A percentile compares a stretch with the other conserved stretches of the same genome.
phyloP scores from a whole-genome alignment of 352 stramenopile genomes.

The Phytophthora pluvialis region DNA sequence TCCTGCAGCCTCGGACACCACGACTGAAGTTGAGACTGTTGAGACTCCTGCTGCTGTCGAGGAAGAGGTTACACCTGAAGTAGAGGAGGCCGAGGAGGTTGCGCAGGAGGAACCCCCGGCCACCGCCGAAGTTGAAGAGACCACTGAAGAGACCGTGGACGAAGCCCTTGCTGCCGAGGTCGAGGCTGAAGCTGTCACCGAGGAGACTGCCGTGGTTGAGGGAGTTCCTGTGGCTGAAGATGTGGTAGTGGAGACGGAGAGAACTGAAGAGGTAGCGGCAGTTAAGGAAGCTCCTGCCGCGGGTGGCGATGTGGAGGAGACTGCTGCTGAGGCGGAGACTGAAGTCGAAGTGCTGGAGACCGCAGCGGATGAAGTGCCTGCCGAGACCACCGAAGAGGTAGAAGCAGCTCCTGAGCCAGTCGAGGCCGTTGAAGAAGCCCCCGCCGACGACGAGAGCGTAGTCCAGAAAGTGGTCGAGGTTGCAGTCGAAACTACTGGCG shows the following conservation, averaged over 20 bases:
- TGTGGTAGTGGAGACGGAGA: not conserved
- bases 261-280: not conserved
- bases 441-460: not conserved
- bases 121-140: not conserved
- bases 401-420: not conserved
- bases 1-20: not conserved
- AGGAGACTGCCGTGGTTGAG: not conserved
- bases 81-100: not conserved
- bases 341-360: constrained; percentile 4
- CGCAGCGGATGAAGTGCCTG: not conserved
- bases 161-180: not conserved
- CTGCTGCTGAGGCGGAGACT: not conserved
- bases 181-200: not conserved
- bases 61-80: not conserved
- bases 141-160: not conserved
- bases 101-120: not conserved
- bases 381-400: not conserved
- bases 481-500: constrained; percentile 5
- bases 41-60: not conserved
- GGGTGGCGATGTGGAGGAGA: constrained; percentile 10
- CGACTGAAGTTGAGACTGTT: not conserved
- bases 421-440: constrained; percentile 3
- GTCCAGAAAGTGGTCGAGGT: constrained; percentile 5
- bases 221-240: too few relatives aligned
- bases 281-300: constrained; percentile 5